Conservation (phyloP, 2,329 filamentous ascomycete species). For the Xylariaceae sp. region DNA sequence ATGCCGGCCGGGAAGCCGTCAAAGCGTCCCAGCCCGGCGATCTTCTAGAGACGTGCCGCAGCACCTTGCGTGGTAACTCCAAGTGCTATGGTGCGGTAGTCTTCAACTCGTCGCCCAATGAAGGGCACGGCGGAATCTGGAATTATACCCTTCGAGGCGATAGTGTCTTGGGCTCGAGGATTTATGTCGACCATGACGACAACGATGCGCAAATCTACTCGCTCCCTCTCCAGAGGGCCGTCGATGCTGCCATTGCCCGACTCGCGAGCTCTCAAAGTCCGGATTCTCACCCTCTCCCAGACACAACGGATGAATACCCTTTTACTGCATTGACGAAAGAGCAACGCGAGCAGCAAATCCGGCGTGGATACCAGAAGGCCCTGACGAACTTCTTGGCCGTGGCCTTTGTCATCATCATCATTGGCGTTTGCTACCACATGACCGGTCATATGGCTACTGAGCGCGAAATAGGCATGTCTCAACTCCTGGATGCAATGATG, state of each 20-base stretch:
- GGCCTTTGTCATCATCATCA: slow-evolving; percentile 71
- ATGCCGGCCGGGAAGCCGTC: slow-evolving; percentile 50
- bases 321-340: slow-evolving; percentile 68
- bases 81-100: slow-evolving; percentile 68
- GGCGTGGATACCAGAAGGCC: slow-evolving; percentile 63
- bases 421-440: slow-evolving; percentile 81
- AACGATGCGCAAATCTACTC: slow-evolving; percentile 76
- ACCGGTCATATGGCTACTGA: slow-evolving; percentile 82
- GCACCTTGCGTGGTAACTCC: slow-evolving; percentile 60
- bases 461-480: slow-evolving; percentile 80
- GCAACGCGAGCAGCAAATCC: slow-evolving; percentile 61
- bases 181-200: slow-evolving; percentile 57
- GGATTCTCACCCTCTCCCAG: slow-evolving; percentile 35
- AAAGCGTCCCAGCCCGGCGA: slow-evolving; percentile 51
- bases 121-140: slow-evolving; percentile 65
- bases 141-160: slow-evolving; percentile 83
- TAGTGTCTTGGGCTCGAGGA: slow-evolving; percentile 58
- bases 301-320: slow-evolving; percentile 60
- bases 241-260: slow-evolving; percentile 66
- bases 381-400: slow-evolving; percentile 74
- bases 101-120: slow-evolving; percentile 68
- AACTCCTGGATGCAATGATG: slow-evolving; percentile 88
- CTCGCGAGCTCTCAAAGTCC: slow-evolving; percentile 40
- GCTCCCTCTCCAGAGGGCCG: slow-evolving; percentile 71
- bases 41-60: slow-evolving; percentile 58